A percentile compares a stretch with the other conserved stretches of the same genome.
Evolutionary conservation across 768 basidiomycete genomes (phyloP).

Genomic region (Psilocybe sp.): DNA sequence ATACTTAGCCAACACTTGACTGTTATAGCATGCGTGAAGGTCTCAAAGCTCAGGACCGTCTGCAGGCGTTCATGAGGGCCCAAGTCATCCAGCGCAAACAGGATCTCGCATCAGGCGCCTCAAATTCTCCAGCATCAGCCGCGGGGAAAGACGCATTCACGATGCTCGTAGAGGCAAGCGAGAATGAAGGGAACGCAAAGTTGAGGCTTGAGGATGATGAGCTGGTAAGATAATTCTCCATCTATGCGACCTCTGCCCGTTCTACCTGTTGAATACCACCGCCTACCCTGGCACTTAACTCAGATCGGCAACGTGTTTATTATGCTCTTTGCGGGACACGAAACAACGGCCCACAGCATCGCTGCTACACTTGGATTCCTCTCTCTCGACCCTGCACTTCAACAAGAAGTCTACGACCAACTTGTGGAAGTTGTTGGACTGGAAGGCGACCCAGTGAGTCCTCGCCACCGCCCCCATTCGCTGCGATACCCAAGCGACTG

Average conservation of each 20-base stretch:
- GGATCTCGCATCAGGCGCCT: slow-evolving; percentile 13
- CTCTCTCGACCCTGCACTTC: slow-evolving; percentile 41
- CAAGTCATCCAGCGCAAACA: slow-evolving; percentile 30
- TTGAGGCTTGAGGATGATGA: slow-evolving; percentile 1
- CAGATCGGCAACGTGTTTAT: slow-evolving; percentile 7
- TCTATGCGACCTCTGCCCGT: too few species aligned
- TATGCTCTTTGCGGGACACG: slow-evolving; percentile 53
- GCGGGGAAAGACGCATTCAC: neutral
- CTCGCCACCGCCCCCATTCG: too few species aligned
- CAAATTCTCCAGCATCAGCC: neutral
- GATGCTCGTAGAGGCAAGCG: slow-evolving; percentile 3
- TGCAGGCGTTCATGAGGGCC: slow-evolving; percentile 33
- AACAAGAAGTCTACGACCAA: slow-evolving; percentile 45
- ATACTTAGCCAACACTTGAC: neutral
- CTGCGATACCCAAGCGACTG: neutral
- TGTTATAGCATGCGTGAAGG: slow-evolving; percentile 14
- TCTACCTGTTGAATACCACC: too few species aligned
- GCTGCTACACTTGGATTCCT: slow-evolving; percentile 47
- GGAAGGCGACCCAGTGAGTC: slow-evolving; percentile 17
- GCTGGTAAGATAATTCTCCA: neutral
- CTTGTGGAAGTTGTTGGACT: slow-evolving; percentile 36
- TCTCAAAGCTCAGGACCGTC: slow-evolving; percentile 24
- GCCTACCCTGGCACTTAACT: too few species aligned
- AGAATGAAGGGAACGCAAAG: slow-evolving; percentile 1
- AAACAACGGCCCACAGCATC: slow-evolving; percentile 50